Conservation (phyloP, 106 monocot genomes). For the Apostasia shenzhenica region DNA sequence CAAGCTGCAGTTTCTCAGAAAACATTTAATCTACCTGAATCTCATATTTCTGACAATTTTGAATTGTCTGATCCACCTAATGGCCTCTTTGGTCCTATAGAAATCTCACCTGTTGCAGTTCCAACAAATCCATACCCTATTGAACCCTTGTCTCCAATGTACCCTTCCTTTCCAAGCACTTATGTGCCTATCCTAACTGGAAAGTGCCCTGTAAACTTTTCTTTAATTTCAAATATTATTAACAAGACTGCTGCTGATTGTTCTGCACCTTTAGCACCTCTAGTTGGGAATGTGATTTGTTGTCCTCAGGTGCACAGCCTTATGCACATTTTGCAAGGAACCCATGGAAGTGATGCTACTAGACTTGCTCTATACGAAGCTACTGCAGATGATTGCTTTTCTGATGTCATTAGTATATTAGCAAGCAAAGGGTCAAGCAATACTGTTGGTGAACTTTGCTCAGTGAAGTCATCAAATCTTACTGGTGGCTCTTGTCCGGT, state of each 20-base stretch:
- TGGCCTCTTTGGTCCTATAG: constrained; percentile 84
- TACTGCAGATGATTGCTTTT: constrained; percentile 77
- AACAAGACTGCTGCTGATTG: constrained; percentile 91
- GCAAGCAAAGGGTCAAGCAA: constrained; percentile 82
- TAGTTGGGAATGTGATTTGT: constrained; percentile 91
- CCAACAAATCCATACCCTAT: constrained; percentile 70
- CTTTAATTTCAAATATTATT: constrained; percentile 62
- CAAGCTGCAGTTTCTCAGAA: constrained; percentile 46
- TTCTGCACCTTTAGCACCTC: constrained; percentile 75
- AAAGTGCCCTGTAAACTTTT: constrained; percentile 79
- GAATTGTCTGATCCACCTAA: constrained; percentile 71
- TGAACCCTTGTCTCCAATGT: constrained; percentile 87
- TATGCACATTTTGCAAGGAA: constrained; percentile 84
- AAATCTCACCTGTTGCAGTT: constrained; percentile 74
- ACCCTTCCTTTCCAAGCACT: constrained; percentile 80
- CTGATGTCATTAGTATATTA: constrained; percentile 77
- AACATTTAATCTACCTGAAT: constrained; percentile 28
- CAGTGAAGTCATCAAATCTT: constrained; percentile 54
- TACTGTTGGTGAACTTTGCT: constrained; percentile 68
- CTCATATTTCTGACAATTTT: constrained; percentile 54
- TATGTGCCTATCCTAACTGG: constrained; percentile 88
- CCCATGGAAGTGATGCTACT: constrained; percentile 38
- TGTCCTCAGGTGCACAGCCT: constrained; percentile 89
- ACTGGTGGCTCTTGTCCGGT: constrained; percentile 89
- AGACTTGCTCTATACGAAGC: constrained; percentile 46